phyloP scores from a whole-genome alignment of 179 eudicot species.

The Dionaea muscipula region DNA sequence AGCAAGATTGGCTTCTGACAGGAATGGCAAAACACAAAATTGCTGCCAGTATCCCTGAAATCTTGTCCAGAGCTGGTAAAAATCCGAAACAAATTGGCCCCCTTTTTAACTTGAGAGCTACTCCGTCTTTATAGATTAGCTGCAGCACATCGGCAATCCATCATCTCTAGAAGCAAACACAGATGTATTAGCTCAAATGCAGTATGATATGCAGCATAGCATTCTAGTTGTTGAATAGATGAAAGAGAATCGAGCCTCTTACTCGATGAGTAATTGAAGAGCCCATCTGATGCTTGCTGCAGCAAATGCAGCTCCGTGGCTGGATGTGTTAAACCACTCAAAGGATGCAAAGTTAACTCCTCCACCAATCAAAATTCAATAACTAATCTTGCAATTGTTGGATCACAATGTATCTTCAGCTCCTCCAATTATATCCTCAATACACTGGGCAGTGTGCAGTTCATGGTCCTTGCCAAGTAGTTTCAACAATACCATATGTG shows the following conservation, averaged over 20 bases:
- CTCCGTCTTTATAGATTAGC: too few species aligned
- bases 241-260: not conserved
- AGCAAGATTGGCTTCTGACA: too few species aligned
- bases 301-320: not conserved
- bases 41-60: too few species aligned
- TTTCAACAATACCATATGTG: conserved; percentile 34
- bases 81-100: too few species aligned
- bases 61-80: too few species aligned
- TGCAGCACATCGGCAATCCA: too few species aligned
- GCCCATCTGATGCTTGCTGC: not conserved
- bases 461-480: conserved; percentile 23
- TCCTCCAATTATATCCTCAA: conserved; percentile 26
- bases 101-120: too few species aligned
- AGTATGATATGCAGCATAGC: too few species aligned
- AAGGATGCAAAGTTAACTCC: not conserved
- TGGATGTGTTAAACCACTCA: not conserved
- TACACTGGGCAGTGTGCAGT: conserved; percentile 23
- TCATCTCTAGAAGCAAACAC: too few species aligned
- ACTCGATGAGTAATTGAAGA: not conserved
- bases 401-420: not conserved
- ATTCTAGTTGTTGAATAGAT: not conserved
- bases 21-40: too few species aligned
- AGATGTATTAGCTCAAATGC: too few species aligned
- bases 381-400: not conserved
- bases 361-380: not conserved